Evolutionary conservation across 305 asterid genomes (phyloP).

Genomic region (Solanum aculeatissimum): DNA sequence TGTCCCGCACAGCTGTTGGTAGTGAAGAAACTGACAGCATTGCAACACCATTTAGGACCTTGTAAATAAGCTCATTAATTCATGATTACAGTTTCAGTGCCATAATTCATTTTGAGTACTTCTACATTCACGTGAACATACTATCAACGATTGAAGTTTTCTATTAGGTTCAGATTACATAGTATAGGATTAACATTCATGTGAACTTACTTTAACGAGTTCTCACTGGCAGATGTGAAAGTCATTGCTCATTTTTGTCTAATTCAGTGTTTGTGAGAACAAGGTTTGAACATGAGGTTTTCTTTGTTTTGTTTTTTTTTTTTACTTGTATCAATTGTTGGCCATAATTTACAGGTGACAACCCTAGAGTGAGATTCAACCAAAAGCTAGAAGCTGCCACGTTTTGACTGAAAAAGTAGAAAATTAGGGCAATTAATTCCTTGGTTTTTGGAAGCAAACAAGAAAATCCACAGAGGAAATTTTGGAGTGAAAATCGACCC

Average conservation of each 20-base stretch:
- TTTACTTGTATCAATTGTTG: neutral
- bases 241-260: neutral
- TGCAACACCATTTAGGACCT: neutral
- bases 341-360: neutral
- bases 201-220: neutral
- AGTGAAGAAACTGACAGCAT: neutral
- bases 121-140: neutral
- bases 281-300: neutral
- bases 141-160: neutral
- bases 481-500: neutral
- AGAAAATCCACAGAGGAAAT: too few relatives aligned
- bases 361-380: neutral
- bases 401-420: too few relatives aligned
- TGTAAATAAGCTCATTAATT: neutral
- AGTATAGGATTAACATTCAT: neutral
- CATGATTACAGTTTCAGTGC: neutral
- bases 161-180: neutral
- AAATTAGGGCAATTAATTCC: too few relatives aligned
- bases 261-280: neutral
- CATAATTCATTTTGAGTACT: neutral
- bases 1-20: neutral
- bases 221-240: neutral
- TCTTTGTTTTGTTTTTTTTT: neutral
- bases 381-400: neutral
- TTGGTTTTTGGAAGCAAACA: too few relatives aligned